Evolutionary conservation across 2,329 filamentous ascomycete genomes (phyloP), one percentile per base, ranked within the genome.

Genomic region (Akanthomyces dipterigenus): DNA sequence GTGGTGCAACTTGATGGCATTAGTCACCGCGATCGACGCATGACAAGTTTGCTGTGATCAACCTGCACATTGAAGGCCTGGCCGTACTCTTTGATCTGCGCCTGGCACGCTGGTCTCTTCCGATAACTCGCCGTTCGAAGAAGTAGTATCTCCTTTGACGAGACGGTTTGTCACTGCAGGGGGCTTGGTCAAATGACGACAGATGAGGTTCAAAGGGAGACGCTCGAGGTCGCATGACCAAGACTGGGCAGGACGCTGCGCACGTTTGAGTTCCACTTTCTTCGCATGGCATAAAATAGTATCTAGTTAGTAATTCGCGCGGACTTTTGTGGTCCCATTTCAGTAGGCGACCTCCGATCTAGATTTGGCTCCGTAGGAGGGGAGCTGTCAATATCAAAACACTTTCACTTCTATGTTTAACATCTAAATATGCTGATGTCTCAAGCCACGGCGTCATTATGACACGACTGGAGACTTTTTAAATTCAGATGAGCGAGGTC

Each of bases 51-150:
- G 71, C 2, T 78, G 75, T 71, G 76, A 77, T 46, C 71, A 78
- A 78, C 61, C 75, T 81, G 3, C 78, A 81, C 51, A 70, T 82
- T 3, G 67, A 67, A 3, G 78, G 82, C 63, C 69, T 81, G 7
- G 73, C 72, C 0, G 66, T 68, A 0, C 64, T 82, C 1, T 82
- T 78, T 65, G 70, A 73, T 48, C 59, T 77, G 0, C 46, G 80
- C 0, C 63, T 79, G 0, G 42, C 61, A 9, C 70, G 70, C 11
- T 67, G 75, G 1, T 34, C 60, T 78, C 6, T 5, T n/a, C 20
- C 11, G 63, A 67, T 9, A 34, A 34, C 3, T 63, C 77, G 12
- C 76, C 73, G 1, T 67, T 53, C 3, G n/a, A 76, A 75, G 0
- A 73, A 73, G 62, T 56, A 77, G 73, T 0, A 76, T 77, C 53